A percentile compares a stretch with the other conserved stretches of the same genome.
These are phyloP conservation scores for Alternaria alternata DNA, from an alignment of 2,329 filamentous ascomycete genomes.

Conservation along the genomic window DNA sequence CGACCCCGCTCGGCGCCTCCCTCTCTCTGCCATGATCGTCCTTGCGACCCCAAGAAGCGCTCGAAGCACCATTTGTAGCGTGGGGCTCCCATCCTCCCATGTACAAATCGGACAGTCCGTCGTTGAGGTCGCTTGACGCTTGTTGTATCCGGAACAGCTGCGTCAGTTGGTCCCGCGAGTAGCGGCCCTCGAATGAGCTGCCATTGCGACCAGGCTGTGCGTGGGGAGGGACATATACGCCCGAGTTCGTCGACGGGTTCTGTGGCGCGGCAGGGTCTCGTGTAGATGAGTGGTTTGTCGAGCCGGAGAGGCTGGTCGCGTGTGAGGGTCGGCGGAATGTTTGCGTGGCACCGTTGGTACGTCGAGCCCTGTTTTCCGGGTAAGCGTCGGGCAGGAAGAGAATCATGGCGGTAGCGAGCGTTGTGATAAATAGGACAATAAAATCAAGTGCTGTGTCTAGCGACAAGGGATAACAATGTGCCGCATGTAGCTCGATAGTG, in stretches of 20 bases:
- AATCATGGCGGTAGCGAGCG: slow-evolving; percentile 22
- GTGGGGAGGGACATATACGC: slow-evolving; percentile 69
- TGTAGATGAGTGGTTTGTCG: slow-evolving; percentile 44
- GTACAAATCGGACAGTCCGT: slow-evolving; percentile 73
- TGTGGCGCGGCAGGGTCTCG: slow-evolving; percentile 39
- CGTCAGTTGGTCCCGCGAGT: slow-evolving; percentile 81
- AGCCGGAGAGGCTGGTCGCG: slow-evolving; percentile 61
- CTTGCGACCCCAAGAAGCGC: slow-evolving; percentile 75
- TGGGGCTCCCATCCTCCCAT: slow-evolving; percentile 81
- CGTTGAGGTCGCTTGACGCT: slow-evolving; percentile 62
- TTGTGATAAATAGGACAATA: slow-evolving; percentile 3
- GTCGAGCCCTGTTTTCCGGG: slow-evolving; percentile 62
- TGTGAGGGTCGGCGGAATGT: slow-evolving; percentile 72
- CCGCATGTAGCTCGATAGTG: slow-evolving; percentile 4
- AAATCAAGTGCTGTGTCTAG: slow-evolving; percentile 20
- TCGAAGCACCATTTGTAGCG: slow-evolving; percentile 68
- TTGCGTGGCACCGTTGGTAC: slow-evolving; percentile 71
- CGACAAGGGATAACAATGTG: slow-evolving; percentile 21
- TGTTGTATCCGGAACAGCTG: slow-evolving; percentile 72
- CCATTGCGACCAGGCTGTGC: slow-evolving; percentile 66
- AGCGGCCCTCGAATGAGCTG: slow-evolving; percentile 66
- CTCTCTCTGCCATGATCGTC: slow-evolving; percentile 75
- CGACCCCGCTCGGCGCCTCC: slow-evolving; percentile 79
- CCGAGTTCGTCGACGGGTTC: slow-evolving; percentile 51
- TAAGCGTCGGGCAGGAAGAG: slow-evolving; percentile 22